Evolutionary conservation across 2,329 filamentous ascomycete genomes (phyloP), one percentile per base, ranked within the genome.

Genomic region (Cercospora sp.): DNA sequence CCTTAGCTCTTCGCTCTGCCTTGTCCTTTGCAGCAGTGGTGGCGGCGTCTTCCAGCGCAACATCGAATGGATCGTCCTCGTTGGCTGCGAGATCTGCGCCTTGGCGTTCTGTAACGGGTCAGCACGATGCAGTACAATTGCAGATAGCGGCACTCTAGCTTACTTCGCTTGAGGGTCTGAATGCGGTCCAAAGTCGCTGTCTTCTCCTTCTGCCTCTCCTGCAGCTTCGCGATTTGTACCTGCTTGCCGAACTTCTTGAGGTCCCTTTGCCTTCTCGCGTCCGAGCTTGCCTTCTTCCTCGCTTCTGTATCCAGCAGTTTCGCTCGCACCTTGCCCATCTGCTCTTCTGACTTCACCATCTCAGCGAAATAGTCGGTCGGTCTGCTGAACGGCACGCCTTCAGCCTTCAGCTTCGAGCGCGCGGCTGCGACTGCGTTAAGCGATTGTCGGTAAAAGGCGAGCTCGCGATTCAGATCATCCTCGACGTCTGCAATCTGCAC

Each of bases 181-280:
- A 99, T 97, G 86, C 97, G 97, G 75, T 98, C 95, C 71, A 99
- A 84, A 3, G 93, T 97, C 71, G 96, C 92, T 75, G 89, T 89
- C 89, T 97, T 97, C 77, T 90, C 90, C 86, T 96, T 97, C 61
- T 92, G 89, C 60, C 95, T 86, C 86, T 99, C 94, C 82, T 98
- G 94, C 80, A 97, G 83, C 85, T 97, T 97, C 68, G 94, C 94
- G 68, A 97, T 88, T 84, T 99, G 95, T 63, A 98, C 95, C 80
- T 97, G 92, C 84, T 99, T 99, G 79, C 95, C 95, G 79, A 98
- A 99, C 84, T 98, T 99, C 89, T 97, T 98, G 76, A 98, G 85
- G 80, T 99, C 95, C 71, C 95, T 87, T 83, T 94, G 90, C 82
- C 93, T 93, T 79, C 93, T 88, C 6, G 95, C 95, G 81, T 99